These are phyloP conservation scores for Sugiyamaella paludigena DNA, from an alignment of 1,139 yeast species.

Conservation along the genomic window DNA sequence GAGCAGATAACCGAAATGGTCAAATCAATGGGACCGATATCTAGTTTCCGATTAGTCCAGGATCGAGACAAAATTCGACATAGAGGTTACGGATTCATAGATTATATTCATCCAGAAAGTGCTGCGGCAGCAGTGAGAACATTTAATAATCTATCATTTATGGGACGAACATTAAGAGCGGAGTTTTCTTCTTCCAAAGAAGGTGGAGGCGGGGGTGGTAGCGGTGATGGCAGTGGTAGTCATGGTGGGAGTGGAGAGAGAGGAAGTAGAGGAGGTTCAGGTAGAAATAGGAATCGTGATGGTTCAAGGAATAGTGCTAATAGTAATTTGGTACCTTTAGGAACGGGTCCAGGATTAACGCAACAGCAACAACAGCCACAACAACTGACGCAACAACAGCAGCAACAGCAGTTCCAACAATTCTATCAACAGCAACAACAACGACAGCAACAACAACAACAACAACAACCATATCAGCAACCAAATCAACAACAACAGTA, in stretches of 20 bases:
- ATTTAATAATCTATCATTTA: slow-evolving; percentile 73
- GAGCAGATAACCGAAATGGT: slow-evolving; percentile 83
- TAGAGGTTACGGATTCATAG: slow-evolving; percentile 85
- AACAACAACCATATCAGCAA: not conserved
- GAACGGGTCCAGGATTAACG: no score
- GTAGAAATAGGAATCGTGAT: slow-evolving; percentile 85
- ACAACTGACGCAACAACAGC: slow-evolving; percentile 47
- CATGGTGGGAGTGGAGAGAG: not conserved
- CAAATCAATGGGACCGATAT: slow-evolving; percentile 81
- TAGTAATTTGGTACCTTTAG: slow-evolving; percentile 70
- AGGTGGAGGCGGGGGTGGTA: slow-evolving; percentile 1
- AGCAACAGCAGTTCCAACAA: slow-evolving; percentile 71
- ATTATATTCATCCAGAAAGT: slow-evolving; percentile 68
- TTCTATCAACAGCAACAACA: slow-evolving; percentile 36
- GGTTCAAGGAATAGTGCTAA: slow-evolving; percentile 72
- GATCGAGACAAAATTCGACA: slow-evolving; percentile 86
- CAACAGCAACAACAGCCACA: slow-evolving; percentile 43
- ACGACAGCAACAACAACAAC: slow-evolving; percentile 2
- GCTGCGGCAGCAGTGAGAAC: slow-evolving; percentile 93
- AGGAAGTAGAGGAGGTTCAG: slow-evolving; percentile 56
- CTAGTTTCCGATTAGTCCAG: slow-evolving; percentile 59
- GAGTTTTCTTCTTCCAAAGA: slow-evolving; percentile 50
- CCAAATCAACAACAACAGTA: not conserved
- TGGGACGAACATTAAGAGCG: slow-evolving; percentile 69
- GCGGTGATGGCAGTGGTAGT: slow-evolving; percentile 2